These are phyloP conservation scores for Priceomyces haplophilus DNA, from an alignment of 805 yeast species.

Conservation along the genomic window DNA sequence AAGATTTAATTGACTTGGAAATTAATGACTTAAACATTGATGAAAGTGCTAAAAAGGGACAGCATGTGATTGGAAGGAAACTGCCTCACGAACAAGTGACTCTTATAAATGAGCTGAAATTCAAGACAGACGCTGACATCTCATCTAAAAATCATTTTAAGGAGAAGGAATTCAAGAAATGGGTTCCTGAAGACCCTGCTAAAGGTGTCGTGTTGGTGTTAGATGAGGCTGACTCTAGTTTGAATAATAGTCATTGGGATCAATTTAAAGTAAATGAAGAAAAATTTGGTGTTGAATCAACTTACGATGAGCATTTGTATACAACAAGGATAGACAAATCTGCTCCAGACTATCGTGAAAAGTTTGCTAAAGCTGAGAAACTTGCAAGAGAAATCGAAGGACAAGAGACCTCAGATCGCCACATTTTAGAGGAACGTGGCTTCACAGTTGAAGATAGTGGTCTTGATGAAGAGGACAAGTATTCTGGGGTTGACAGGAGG, in stretches of 20 bases:
- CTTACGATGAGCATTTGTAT: conserved; percentile 81
- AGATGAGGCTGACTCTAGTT: conserved; percentile 29
- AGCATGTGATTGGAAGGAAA: not conserved
- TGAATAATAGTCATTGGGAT: conserved; percentile 61
- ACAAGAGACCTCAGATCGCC: conserved; percentile 66
- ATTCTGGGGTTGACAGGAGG: conserved; percentile 83
- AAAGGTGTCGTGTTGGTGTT: conserved; percentile 22
- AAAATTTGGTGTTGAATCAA: conserved; percentile 83
- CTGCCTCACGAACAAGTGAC: not conserved
- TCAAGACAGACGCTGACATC: conserved; percentile 86
- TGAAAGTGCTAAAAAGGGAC: conserved; percentile 11
- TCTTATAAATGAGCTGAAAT: conserved; percentile 23
- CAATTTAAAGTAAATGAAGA: conserved; percentile 90
- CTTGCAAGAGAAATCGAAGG: conserved; percentile 82
- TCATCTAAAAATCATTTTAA: conserved; percentile 45
- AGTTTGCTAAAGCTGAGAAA: conserved; percentile 67
- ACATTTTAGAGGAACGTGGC: conserved; percentile 92
- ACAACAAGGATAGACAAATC: conserved; percentile 71
- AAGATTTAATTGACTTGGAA: conserved; percentile 51
- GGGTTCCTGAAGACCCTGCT: conserved; percentile 68
- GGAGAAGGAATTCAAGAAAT: conserved; percentile 75
- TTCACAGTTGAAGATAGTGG: conserved; percentile 74
- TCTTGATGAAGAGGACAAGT: conserved; percentile 92
- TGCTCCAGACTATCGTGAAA: conserved; percentile 69
- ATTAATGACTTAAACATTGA: conserved; percentile 37